phyloP scores from a whole-genome alignment of 2,329 filamentous ascomycete species.

The Didymella segeticola region DNA sequence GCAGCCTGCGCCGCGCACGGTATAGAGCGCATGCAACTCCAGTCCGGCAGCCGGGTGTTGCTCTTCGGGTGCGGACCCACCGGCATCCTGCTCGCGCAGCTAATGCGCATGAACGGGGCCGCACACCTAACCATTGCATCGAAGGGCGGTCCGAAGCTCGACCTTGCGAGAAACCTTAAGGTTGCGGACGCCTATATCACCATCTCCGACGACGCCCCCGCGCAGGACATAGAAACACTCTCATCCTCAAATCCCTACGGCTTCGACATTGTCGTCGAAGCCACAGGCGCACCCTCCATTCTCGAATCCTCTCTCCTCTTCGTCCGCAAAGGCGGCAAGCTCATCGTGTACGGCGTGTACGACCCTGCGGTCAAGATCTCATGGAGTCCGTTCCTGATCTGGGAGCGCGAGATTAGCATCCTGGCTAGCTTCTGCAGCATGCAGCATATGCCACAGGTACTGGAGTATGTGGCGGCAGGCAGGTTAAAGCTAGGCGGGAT shows the following conservation, averaged over 20 bases:
- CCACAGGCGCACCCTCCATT: slow-evolving; percentile 72
- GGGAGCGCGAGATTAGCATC: slow-evolving; percentile 72
- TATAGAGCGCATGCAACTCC: slow-evolving; percentile 71
- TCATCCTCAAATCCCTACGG: slow-evolving; percentile 72
- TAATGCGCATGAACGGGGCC: slow-evolving; percentile 70
- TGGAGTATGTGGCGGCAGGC: slow-evolving; percentile 59
- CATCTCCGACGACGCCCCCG: slow-evolving; percentile 42
- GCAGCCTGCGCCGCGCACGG: slow-evolving; percentile 75
- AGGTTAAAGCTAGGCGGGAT: slow-evolving; percentile 71
- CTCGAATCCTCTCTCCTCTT: slow-evolving; percentile 75
- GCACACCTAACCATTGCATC: slow-evolving; percentile 73
- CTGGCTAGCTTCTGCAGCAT: slow-evolving; percentile 74
- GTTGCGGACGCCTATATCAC: slow-evolving; percentile 58
- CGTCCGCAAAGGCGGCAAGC: slow-evolving; percentile 72
- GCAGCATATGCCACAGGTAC: slow-evolving; percentile 45
- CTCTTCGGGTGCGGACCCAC: slow-evolving; percentile 73
- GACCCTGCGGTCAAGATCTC: slow-evolving; percentile 66
- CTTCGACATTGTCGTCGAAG: slow-evolving; percentile 76
- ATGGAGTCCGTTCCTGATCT: slow-evolving; percentile 76
- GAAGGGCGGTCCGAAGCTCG: slow-evolving; percentile 72
- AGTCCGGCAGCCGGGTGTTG: slow-evolving; percentile 69
- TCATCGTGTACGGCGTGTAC: slow-evolving; percentile 77
- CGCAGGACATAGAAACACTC: slow-evolving; percentile 63
- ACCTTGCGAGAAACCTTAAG: slow-evolving; percentile 62
- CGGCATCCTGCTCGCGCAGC: slow-evolving; percentile 68